phyloP scores from a whole-genome alignment of 176 grass and related monocot species.

The Carex scoparia region DNA sequence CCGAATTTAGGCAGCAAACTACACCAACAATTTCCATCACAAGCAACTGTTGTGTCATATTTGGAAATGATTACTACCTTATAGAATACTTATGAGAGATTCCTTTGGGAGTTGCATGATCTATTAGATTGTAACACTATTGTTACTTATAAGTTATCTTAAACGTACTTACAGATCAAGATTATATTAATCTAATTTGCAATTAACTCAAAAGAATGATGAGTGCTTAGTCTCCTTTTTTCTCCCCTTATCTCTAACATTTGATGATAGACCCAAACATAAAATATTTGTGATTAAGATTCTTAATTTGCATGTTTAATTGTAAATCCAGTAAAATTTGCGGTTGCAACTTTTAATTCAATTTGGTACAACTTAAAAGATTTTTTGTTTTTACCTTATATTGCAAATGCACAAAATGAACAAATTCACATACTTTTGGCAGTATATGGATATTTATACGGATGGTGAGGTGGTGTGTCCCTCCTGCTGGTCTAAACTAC shows the following conservation, averaged over 20 bases:
- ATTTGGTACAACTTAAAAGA: too few relatives aligned
- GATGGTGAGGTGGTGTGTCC: slow-evolving; percentile 74
- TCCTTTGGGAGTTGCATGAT: neutral
- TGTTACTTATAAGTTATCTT: neutral
- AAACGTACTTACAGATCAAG: too few relatives aligned
- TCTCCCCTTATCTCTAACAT: too few relatives aligned
- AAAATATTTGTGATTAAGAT: too few relatives aligned
- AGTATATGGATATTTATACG: slow-evolving; percentile 29
- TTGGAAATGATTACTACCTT: neutral
- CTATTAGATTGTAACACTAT: neutral
- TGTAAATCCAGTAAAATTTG: too few relatives aligned
- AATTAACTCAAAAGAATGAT: neutral
- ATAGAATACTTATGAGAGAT: neutral
- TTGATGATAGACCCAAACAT: too few relatives aligned
- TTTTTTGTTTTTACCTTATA: too few relatives aligned
- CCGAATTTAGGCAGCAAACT: too few relatives aligned
- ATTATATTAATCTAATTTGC: neutral
- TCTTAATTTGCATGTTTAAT: too few relatives aligned
- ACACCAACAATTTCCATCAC: too few relatives aligned
- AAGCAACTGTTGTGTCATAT: neutral
- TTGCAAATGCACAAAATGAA: neutral
- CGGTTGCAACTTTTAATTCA: too few relatives aligned
- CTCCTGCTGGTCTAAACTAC: slow-evolving; percentile 64
- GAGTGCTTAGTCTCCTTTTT: too few relatives aligned
- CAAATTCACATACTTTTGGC: slow-evolving; percentile 19